Evolutionary conservation across 371 early-diverging fungal genomes (phyloP).

Genomic region (Lichtheimia corymbifera): DNA sequence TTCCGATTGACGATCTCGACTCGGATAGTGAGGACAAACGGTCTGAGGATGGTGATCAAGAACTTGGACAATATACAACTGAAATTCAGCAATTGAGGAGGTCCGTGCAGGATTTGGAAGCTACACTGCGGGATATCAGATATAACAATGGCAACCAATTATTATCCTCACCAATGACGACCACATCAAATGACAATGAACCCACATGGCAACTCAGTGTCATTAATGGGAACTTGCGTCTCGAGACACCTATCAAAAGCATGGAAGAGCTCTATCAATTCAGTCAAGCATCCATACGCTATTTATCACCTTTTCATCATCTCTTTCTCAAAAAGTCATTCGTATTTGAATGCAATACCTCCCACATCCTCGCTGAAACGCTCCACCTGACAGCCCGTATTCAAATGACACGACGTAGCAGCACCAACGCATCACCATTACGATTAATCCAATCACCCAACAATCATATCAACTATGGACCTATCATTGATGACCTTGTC

Average conservation of each 20-base stretch:
- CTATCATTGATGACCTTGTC: constrained; percentile 9
- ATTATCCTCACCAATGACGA: not conserved
- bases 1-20: constrained; percentile 5
- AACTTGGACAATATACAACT: not conserved
- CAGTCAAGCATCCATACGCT: constrained; percentile 13
- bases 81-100: not conserved
- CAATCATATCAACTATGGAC: not conserved
- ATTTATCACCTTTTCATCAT: constrained; percentile 14
- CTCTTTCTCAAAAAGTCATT: constrained; percentile 8
- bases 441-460: not conserved
- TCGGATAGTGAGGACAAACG: constrained; percentile 4
- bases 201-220: constrained; percentile 13
- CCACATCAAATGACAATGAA: not conserved
- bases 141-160: not conserved
- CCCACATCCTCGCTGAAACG: not conserved
- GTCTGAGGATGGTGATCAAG: not conserved
- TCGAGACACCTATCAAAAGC: constrained; percentile 13
- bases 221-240: constrained; percentile 11
- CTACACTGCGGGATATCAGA: not conserved
- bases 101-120: not conserved
- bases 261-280: constrained; percentile 10
- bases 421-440: too few species aligned
- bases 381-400: not conserved
- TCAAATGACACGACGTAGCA: not conserved
- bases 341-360: constrained; percentile 1